Percentiles rank a stretch among this genome's conserved stretches.
phyloP scores from a whole-genome alignment of 805 yeast species.

The Starmerella bombicola region DNA sequence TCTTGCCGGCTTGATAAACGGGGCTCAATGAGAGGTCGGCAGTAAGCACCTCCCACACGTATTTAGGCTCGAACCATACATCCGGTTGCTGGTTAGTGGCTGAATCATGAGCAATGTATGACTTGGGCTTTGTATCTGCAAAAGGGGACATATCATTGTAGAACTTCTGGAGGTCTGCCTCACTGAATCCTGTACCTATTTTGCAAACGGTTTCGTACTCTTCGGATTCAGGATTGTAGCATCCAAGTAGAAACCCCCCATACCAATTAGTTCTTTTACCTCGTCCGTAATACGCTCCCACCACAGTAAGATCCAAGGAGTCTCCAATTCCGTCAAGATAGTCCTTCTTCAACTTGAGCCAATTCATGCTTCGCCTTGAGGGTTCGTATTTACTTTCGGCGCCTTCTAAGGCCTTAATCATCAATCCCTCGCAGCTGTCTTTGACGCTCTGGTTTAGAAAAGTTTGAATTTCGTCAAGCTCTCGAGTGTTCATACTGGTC shows the following conservation, averaged over 20 bases:
- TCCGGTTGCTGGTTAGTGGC: slow-evolving; percentile 66
- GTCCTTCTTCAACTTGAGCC: slow-evolving; percentile 93
- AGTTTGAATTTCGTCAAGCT: slow-evolving; percentile 58
- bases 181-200: slow-evolving; percentile 94
- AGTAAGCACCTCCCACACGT: slow-evolving; percentile 74
- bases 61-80: slow-evolving; percentile 85
- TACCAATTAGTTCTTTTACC: slow-evolving; percentile 93
- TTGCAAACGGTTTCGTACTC: slow-evolving; percentile 93
- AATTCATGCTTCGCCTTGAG: slow-evolving; percentile 83
- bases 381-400: slow-evolving; percentile 80
- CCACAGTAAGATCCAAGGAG: slow-evolving; percentile 79
- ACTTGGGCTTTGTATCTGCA: slow-evolving; percentile 50
- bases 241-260: slow-evolving; percentile 87
- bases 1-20: slow-evolving; percentile 70
- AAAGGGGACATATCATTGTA: slow-evolving; percentile 53
- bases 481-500: slow-evolving; percentile 54
- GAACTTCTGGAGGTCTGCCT: slow-evolving; percentile 56
- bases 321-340: slow-evolving; percentile 93
- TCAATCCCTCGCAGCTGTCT: slow-evolving; percentile 87
- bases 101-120: slow-evolving; percentile 53
- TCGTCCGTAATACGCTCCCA: slow-evolving; percentile 87
- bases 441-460: slow-evolving; percentile 82
- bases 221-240: slow-evolving; percentile 81
- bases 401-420: slow-evolving; percentile 84
- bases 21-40: slow-evolving; percentile 89